phyloP scores from a whole-genome alignment of 805 yeast species.

The Komagataella kurtzmanii region DNA sequence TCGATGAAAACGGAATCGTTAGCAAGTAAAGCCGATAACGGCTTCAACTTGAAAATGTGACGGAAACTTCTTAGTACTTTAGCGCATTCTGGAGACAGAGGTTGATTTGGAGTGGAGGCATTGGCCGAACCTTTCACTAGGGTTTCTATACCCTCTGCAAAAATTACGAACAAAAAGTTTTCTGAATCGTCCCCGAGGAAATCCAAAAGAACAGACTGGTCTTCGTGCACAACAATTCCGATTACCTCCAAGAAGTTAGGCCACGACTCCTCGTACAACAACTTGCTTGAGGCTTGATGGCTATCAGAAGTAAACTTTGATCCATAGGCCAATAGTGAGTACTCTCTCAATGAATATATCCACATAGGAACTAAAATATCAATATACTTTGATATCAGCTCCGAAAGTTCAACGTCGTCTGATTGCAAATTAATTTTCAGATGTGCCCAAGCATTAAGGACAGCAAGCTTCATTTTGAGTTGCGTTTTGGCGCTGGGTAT shows the following conservation, averaged over 20 bases:
- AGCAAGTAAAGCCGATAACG: slow-evolving; percentile 31
- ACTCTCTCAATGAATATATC: slow-evolving; percentile 66
- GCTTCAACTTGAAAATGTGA: slow-evolving; percentile 26
- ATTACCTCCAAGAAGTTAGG: slow-evolving; percentile 64
- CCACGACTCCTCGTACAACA: slow-evolving; percentile 52
- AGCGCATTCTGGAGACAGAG: slow-evolving; percentile 8
- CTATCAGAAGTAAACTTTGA: slow-evolving; percentile 16
- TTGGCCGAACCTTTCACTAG: slow-evolving; percentile 30
- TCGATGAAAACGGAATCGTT: slow-evolving; percentile 63
- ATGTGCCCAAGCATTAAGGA: slow-evolving; percentile 65
- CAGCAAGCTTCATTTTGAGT: slow-evolving; percentile 42
- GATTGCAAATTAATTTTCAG: slow-evolving; percentile 22
- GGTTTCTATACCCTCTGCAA: slow-evolving; percentile 74
- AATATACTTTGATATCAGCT: slow-evolving; percentile 41
- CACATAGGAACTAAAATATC: slow-evolving; percentile 60
- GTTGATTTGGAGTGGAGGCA: slow-evolving; percentile 5
- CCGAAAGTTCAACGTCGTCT: slow-evolving; percentile 30
- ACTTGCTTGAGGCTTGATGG: slow-evolving; percentile 30
- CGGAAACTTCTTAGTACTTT: slow-evolving; percentile 1
- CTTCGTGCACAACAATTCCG: slow-evolving; percentile 44
- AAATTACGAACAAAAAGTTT: slow-evolving; percentile 64
- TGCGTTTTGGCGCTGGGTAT: slow-evolving; percentile 29
- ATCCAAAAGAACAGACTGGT: slow-evolving; percentile 28
- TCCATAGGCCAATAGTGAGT: slow-evolving; percentile 49
- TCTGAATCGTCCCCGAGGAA: slow-evolving; percentile 43